Conservation (phyloP, 179 eudicot genomes). For the Drosera spatulata region DNA sequence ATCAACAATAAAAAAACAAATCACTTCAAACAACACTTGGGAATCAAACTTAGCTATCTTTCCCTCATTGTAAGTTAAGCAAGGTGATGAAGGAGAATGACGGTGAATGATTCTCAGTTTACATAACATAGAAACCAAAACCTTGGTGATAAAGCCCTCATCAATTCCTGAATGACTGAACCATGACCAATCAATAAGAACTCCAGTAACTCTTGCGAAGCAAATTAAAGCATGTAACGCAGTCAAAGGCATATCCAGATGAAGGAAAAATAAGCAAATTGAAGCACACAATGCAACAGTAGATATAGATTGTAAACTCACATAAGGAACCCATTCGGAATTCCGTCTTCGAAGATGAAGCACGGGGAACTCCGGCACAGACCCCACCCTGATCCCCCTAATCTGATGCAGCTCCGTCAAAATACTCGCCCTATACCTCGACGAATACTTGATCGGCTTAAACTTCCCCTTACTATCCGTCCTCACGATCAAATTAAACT, state of each 20-base stretch:
- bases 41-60: no score
- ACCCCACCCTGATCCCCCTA: slow-evolving; percentile 42
- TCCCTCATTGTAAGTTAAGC: no score
- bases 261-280: background rate
- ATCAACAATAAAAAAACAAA: no score
- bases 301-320: slow-evolving; percentile 29
- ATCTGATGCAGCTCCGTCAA: slow-evolving; percentile 82
- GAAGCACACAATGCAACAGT: background rate
- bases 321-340: slow-evolving; percentile 80
- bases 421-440: slow-evolving; percentile 69
- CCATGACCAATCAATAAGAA: no score
- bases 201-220: no score
- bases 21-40: no score
- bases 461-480: slow-evolving; percentile 86
- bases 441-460: slow-evolving; percentile 72
- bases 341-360: slow-evolving; percentile 83
- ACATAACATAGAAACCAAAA: no score
- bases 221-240: no score
- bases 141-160: background rate
- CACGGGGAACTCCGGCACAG: slow-evolving; percentile 71
- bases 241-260: no score
- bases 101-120: no score
- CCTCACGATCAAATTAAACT: slow-evolving; percentile 81
- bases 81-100: no score
- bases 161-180: no score